Conservation (phyloP, 371 early-diverging fungal genomes). For the Conidiobolus incongruus region DNA sequence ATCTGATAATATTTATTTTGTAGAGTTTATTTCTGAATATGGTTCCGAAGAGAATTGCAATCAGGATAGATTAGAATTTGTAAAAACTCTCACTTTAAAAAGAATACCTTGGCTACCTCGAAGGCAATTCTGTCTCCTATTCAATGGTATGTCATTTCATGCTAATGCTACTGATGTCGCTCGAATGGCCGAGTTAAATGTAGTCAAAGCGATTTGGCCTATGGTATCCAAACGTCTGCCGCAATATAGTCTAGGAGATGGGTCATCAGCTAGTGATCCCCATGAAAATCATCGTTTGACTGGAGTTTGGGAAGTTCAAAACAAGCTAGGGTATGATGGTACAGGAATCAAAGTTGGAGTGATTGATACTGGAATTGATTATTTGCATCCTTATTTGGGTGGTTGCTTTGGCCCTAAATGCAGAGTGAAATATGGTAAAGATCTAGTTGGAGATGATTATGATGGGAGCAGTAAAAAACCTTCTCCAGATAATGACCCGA, state of each 20-base stretch:
- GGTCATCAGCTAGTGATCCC: not conserved
- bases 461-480: constrained; percentile 5
- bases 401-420: constrained; percentile 20
- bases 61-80: too few species aligned
- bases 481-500: constrained; percentile 20
- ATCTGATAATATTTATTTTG: too few species aligned
- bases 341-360: constrained; percentile 36
- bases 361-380: constrained; percentile 26
- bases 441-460: constrained; percentile 16
- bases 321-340: constrained; percentile 10
- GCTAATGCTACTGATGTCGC: not conserved
- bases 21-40: too few species aligned
- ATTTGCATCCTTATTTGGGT: constrained; percentile 24
- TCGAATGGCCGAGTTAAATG: not conserved
- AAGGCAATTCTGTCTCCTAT: not conserved
- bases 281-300: not conserved
- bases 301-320: not conserved
- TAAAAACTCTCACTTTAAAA: too few species aligned
- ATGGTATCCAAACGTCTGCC: not conserved
- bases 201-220: not conserved
- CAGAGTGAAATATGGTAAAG: constrained; percentile 15
- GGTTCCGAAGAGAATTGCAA: too few species aligned
- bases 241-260: not conserved
- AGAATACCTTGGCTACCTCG: not conserved
- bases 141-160: not conserved